Percentiles rank a stretch among this genome's conserved stretches.
Conservation (phyloP, 2,329 filamentous ascomycete genomes). For the Paecilomyces variotii region DNA sequence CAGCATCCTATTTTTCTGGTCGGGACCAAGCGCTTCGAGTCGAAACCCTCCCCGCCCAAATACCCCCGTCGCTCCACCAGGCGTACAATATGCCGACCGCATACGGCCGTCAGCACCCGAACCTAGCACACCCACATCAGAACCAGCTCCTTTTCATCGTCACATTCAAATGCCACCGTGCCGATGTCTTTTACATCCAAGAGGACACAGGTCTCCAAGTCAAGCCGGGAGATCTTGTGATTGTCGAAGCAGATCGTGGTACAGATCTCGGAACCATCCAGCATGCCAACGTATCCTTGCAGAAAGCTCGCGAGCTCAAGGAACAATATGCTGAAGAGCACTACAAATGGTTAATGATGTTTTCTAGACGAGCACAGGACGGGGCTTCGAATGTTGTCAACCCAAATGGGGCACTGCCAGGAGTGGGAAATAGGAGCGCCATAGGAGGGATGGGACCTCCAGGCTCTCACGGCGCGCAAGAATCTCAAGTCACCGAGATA, state of each 20-base stretch:
- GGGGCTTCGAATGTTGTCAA: conserved; percentile 34
- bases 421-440: conserved; percentile 58
- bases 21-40: conserved; percentile 28
- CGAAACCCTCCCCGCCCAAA: conserved; percentile 22
- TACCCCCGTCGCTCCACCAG: conserved; percentile 31
- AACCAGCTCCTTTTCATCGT: conserved; percentile 62
- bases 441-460: conserved; percentile 72
- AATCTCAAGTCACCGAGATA: conserved; percentile 64
- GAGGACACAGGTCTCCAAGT: conserved; percentile 89
- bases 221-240: conserved; percentile 86
- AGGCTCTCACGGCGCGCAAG: conserved; percentile 64
- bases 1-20: conserved; percentile 37
- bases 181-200: conserved; percentile 95
- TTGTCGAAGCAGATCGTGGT: conserved; percentile 93
- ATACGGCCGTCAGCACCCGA: conserved; percentile 31
- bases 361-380: conserved; percentile 64
- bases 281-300: conserved; percentile 78
- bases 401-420: conserved; percentile 51
- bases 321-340: conserved; percentile 91
- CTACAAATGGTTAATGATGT: conserved; percentile 99
- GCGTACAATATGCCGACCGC: conserved; percentile 30
- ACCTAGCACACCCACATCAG: conserved; percentile 28
- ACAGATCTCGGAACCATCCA: conserved; percentile 92
- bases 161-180: conserved; percentile 90
- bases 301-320: conserved; percentile 79